phyloP scores from a whole-genome alignment of 371 early-diverging fungal species.

The Coemansia linderi region DNA sequence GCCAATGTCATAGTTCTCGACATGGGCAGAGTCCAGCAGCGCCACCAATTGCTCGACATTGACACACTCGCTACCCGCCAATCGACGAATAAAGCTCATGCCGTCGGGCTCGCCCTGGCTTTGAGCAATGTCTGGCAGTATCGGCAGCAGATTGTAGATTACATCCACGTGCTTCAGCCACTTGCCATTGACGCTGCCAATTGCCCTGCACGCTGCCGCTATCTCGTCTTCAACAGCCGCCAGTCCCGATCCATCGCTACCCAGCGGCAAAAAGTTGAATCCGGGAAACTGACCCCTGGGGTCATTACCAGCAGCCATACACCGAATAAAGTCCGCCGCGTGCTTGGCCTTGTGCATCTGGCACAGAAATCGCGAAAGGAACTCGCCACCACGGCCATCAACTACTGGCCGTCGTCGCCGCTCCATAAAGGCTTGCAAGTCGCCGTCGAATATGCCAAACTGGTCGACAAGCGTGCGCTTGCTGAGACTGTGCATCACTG shows the following conservation, averaged over 20 bases:
- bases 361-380: constrained; percentile 14
- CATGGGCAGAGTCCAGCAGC: constrained; percentile 13
- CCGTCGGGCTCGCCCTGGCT: constrained; percentile 10
- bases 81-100: constrained; percentile 11
- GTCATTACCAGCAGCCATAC: constrained; percentile 41
- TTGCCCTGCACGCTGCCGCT: constrained; percentile 8
- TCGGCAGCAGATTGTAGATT: constrained; percentile 30
- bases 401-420: constrained; percentile 16
- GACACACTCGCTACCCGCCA: constrained; percentile 12
- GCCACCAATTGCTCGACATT: constrained; percentile 16
- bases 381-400: constrained; percentile 20
- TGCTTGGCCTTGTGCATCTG: constrained; percentile 23
- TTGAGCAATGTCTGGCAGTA: constrained; percentile 19
- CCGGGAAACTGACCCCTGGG: constrained; percentile 30
- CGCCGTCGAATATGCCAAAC: constrained; percentile 42
- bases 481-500: constrained; percentile 13
- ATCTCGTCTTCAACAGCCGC: constrained; percentile 22
- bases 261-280: constrained; percentile 35
- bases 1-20: constrained; percentile 35
- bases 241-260: constrained; percentile 20
- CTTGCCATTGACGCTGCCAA: background rate
- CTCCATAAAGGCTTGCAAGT: constrained; percentile 24
- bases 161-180: constrained; percentile 23
- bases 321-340: constrained; percentile 29
- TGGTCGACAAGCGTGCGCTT: constrained; percentile 25